Percentiles rank a stretch among this genome's conserved stretches.
These are phyloP conservation scores for Yamadazyma endophytica DNA, from an alignment of 805 yeast genomes.

Conservation along the genomic window DNA sequence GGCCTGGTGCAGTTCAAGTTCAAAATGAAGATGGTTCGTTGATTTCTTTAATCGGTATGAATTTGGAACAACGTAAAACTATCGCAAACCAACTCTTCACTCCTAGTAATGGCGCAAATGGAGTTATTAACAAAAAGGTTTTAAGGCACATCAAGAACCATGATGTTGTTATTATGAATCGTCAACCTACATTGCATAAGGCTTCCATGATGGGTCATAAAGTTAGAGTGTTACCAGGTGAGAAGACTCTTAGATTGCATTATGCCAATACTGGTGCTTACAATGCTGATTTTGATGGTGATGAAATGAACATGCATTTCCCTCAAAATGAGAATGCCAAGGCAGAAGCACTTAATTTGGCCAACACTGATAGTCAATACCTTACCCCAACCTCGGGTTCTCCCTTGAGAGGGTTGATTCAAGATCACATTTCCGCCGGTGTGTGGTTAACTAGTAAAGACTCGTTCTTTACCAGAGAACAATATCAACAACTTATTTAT, in stretches of 20 bases:
- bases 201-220: slow-evolving; percentile 99
- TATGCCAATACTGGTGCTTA: slow-evolving; percentile 99
- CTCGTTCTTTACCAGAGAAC: slow-evolving; percentile 82
- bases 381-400: slow-evolving; percentile 98
- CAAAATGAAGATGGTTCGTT: slow-evolving; percentile 93
- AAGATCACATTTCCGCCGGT: slow-evolving; percentile 98
- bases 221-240: slow-evolving; percentile 95
- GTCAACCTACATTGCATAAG: slow-evolving; percentile 98
- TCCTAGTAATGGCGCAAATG: slow-evolving; percentile 59
- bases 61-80: slow-evolving; percentile 89
- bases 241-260: slow-evolving; percentile 92
- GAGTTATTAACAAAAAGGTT: slow-evolving; percentile 82
- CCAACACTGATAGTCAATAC: slow-evolving; percentile 96
- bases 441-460: slow-evolving; percentile 97
- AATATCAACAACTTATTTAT: slow-evolving; percentile 89
- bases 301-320: slow-evolving; percentile 99
- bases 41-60: slow-evolving; percentile 81
- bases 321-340: slow-evolving; percentile 97
- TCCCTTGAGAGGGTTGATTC: slow-evolving; percentile 97
- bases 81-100: slow-evolving; percentile 91
- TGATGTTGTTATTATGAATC: slow-evolving; percentile 96
- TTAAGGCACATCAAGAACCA: slow-evolving; percentile 90
- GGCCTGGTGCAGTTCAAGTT: slow-evolving; percentile 98
- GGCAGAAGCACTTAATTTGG: slow-evolving; percentile 91
- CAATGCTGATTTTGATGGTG: slow-evolving; percentile 99